These are phyloP conservation scores for Fusarium humuli DNA, from an alignment of 2,329 filamentous ascomycete species.

Conservation along the genomic window DNA sequence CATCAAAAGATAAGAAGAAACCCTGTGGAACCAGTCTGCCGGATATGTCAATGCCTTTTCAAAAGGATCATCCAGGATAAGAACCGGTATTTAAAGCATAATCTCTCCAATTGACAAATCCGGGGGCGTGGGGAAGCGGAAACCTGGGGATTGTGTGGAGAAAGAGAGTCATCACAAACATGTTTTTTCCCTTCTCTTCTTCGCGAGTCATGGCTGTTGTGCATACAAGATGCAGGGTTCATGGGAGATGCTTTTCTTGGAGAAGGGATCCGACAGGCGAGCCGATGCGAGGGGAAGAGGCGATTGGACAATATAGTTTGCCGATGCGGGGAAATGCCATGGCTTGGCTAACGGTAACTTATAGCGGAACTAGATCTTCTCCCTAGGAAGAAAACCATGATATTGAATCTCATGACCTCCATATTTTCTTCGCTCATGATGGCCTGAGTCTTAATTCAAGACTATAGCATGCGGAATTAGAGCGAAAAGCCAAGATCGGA, in stretches of 20 bases:
- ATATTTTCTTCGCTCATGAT: not conserved
- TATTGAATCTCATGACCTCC: conserved; percentile 6
- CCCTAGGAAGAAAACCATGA: conserved; percentile 2
- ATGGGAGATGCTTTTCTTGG: conserved; percentile 7
- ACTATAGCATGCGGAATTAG: not conserved
- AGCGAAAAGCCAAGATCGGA: not conserved
- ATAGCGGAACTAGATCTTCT: not conserved
- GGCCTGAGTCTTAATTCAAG: not conserved
- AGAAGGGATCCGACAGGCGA: conserved; percentile 44
- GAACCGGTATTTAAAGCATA: conserved; percentile 3
- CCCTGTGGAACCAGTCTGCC: conserved; percentile 2
- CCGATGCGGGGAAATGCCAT: conserved; percentile 11
- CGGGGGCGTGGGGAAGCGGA: conserved; percentile 41
- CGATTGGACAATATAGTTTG: conserved; percentile 37
- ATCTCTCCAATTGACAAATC: conserved; percentile 31
- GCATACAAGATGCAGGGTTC: conserved; percentile 11
- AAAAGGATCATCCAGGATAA: not conserved
- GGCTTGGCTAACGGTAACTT: not conserved
- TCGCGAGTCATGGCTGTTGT: conserved; percentile 3
- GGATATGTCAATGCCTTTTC: not conserved
- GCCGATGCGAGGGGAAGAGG: conserved; percentile 42
- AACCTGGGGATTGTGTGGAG: conserved; percentile 41
- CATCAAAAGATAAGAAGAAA: not conserved
- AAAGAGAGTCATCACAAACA: conserved; percentile 32
- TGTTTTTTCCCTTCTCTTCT: not conserved